Evolutionary conservation across 2,329 filamentous ascomycete species (phyloP), one percentile per base, ranked within the genome.

Genomic region (Aspergillus udagawae): DNA sequence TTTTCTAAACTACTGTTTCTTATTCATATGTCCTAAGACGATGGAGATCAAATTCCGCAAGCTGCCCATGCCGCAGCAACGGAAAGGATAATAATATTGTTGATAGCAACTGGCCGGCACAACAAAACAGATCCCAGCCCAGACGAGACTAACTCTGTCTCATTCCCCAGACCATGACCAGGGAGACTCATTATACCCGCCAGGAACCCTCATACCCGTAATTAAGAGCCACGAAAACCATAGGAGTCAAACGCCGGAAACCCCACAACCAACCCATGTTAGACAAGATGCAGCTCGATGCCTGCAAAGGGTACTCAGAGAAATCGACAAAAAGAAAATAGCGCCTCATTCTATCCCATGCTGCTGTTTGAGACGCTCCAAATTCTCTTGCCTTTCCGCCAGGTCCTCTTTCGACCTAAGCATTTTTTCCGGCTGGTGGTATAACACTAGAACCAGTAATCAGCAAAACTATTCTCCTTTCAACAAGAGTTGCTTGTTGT

Each of bases 311-410:
- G 66, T 64, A 71, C 63, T 59, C 60, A 64, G 62, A 71, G 58
- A 70, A 69, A 63, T 52, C 61, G 61, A 63, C 41, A 56, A 65
- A 70, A 64, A 60, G 55, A 59, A 66, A 62, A 57, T 63, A 56
- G 66, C 64, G 65, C 63, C 62, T 93, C 91, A 99, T 87, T 97
- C 93, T 84, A 97, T 97, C 75, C 92, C 93, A 79, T 99, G 92
- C 79, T 97, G 91, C 75, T 89, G 86, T 83, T 99, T 99, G 81
- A 97, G 87, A 82, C 91, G 90, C 85, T 96, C 93, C 90, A 99
- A 87, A 83, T 93, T 94, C 77, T 96, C 91, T 80, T 94, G 90
- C 80, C 94, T 91, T 70, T 91, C 88, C 72, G 93, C 91, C 72
- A 97, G 84, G 79, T 97, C 92, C 79, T 94, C 90, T 87, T 91